Base-by-base conservation (phyloP, 805 yeast species). In the Ogataea paraovalis region DNA sequence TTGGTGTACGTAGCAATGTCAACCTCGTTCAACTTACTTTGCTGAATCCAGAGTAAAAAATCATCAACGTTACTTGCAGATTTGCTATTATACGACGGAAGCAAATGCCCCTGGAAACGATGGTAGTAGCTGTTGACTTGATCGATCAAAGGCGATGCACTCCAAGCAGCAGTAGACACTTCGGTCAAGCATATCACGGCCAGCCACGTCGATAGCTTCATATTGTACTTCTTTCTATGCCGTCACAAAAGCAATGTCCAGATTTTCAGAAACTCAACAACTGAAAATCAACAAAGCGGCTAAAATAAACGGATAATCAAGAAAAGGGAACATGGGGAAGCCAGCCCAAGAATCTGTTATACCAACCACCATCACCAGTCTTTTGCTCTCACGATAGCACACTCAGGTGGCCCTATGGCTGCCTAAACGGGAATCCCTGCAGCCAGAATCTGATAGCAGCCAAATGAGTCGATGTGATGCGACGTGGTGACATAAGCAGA, bases 1-100 rank as follows among this genome's bases (percentile, higher is more conserved):
- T 28, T 40, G 23, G 4, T 34, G 21, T 34, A 34, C 13, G 19
- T 22, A 23, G 48, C 43, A 13, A 46, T 47, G 21, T 51, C 40
- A 4, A 37, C 36, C 22, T 43, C 19, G 23, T 39, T 37, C 21
- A 30, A 21, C 45, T 47, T n/a, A 33, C 41, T 19, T 12, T 36
- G 27, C 9, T 41, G 36, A 23, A 44, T 34, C 9, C 34, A 34
- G 4, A 16, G 12, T 8, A 25, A 19, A 12, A 41, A 28, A 37
- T 22, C 34, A 22, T 30, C 43, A 20, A 41, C 21, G 2, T 14
- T 18, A 21, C n/a, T 22, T 32, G 18, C 13, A 12, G 21, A 20
- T 22, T 22, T 14, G 8, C 22, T 20, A 18, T 4, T 27, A 16
- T 18, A 27, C 21, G 16, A 25, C 9, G 21, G 38, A n/a, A 20